Percentiles rank a stretch among this genome's conserved stretches.
These are phyloP conservation scores for Vigna angularis DNA, from an alignment of 306 rosid species.

Conservation along the genomic window DNA sequence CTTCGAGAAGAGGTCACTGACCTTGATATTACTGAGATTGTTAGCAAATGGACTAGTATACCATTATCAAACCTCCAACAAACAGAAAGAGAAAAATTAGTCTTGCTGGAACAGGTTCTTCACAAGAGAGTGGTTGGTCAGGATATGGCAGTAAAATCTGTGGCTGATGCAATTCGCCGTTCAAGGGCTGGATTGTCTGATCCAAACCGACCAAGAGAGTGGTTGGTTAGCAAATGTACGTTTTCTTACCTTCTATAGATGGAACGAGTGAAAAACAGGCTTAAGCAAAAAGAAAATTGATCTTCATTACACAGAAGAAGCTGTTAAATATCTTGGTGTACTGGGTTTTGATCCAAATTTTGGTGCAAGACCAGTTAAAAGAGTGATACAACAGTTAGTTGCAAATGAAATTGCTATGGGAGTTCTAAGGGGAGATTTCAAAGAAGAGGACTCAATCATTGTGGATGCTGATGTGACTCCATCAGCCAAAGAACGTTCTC, in stretches of 20 bases:
- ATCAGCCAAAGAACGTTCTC: slow-evolving; percentile 56
- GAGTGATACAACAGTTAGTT: slow-evolving; percentile 90
- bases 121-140: slow-evolving; percentile 83
- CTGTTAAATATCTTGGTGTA: slow-evolving; percentile 73
- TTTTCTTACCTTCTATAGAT: slow-evolving; percentile 58
- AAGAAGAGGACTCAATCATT: slow-evolving; percentile 72
- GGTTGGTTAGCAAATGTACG: slow-evolving; percentile 61
- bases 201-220: slow-evolving; percentile 77
- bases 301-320: slow-evolving; percentile 78
- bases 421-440: slow-evolving; percentile 76
- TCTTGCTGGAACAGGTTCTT: slow-evolving; percentile 78
- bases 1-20: slow-evolving; percentile 93
- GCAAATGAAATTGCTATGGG: slow-evolving; percentile 97
- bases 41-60: slow-evolving; percentile 94
- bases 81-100: slow-evolving; percentile 89
- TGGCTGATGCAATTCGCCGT: slow-evolving; percentile 96
- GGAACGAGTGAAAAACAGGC: slow-evolving; percentile 75
- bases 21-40: slow-evolving; percentile 91
- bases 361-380: slow-evolving; percentile 93
- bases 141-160: slow-evolving; percentile 80
- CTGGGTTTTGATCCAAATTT: slow-evolving; percentile 90
- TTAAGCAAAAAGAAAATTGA: slow-evolving; percentile 82
- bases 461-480: slow-evolving; percentile 66
- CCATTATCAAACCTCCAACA: slow-evolving; percentile 88
- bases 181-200: slow-evolving; percentile 95